Base-by-base conservation (phyloP, 2,329 filamentous ascomycete species). In the Metarhizium sp. region DNA sequence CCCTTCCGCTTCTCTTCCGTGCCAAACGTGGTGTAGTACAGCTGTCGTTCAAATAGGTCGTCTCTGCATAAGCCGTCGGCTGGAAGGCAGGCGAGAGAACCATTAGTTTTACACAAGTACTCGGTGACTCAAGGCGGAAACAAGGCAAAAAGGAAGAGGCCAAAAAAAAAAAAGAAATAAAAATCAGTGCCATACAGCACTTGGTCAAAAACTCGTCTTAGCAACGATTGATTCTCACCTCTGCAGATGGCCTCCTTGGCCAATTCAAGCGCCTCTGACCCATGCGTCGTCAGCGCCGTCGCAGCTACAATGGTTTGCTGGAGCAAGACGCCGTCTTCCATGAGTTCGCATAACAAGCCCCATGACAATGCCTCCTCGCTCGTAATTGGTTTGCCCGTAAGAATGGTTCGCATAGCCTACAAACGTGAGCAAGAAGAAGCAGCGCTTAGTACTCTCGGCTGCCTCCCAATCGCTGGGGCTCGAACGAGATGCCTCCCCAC, bases 21-120 rank as follows among this genome's bases (percentile, higher is more conserved):
- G 2, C 64, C 64, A 60, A 72, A 71, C 38, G 70, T 67, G 51
- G 64, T 62, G 54, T 69, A 70, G 57, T 72, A 72, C 34, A 72
- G 58, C 52, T 63, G 62, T 51, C 68, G 62, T 59, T 72, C 69
- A 46, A 70, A 65, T 40, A 66, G 60, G 54, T 71, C 66, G 53
- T 69, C 65, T 29, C 62, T 59, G 38, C 62, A 62, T 36, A 63
- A 53, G 46, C 59, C 60, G 55, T 68, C 64, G 46, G 60, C 66
- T 64, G 52, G 16, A 56, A 25, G 45, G 20, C 20, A 32, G 49
- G 3, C 32, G 32, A 52, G 52, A 54, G 8, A 47, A 38, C 25
- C 16, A 18, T 50, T 51, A 53, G 53, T 25, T 25, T 25, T 25
- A 25, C 25, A 25, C 25, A 25, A 25, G 25, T 25, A 25, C 3